Base-by-base conservation (phyloP, 2,329 filamentous ascomycete genomes). In the Trichoderma arundinaceum region DNA sequence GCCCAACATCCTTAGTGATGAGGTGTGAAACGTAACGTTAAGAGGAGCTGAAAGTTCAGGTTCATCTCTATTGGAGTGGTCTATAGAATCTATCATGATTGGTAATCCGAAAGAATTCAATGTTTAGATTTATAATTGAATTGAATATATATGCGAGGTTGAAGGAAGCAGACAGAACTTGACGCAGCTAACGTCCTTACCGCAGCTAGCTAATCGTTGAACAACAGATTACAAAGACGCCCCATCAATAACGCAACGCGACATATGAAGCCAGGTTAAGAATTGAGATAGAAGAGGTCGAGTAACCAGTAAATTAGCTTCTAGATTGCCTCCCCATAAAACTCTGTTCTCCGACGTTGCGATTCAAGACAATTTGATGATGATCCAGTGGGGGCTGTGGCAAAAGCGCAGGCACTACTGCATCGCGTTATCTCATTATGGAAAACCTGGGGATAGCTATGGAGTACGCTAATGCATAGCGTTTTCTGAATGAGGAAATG, bases 401-500 rank as follows among this genome's bases (percentile, higher is more conserved):
- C 43, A 39, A 49, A 39, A 48, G 13, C 7, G 19, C 7, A 39
- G 57, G 35, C 44, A 39, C 54, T n/a, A 57, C 39, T 12, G 39
- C 39, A 44, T 19, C 33, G 54, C 35, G 19, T 60, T 51, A 32
- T 60, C 57, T 60, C 15, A 19, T 51, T n/a, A 12, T 5, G 44
- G 33, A 32, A 49, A 51, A 41, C 17, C 19, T 41, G 33, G 33
- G 22, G 9, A 60, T 39, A 12, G 19, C 35, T 49, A 13, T 59
- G 19, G 35, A 22, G 19, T 2, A 41, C 6, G 35, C 57, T 49
- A 60, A 51, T 49, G 44, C 46, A n/a, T 10, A 51, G 44, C 57
- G 19, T 8, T 60, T 60, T 39, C 57, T 60, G 5, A 32, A 60
- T n/a, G 5, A 28, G 57, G 57, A 41, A 60, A 60, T 48, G 2